These are phyloP conservation scores for Triticum monococcum DNA, from an alignment of 176 grass and related monocot species.

Conservation along the genomic window DNA sequence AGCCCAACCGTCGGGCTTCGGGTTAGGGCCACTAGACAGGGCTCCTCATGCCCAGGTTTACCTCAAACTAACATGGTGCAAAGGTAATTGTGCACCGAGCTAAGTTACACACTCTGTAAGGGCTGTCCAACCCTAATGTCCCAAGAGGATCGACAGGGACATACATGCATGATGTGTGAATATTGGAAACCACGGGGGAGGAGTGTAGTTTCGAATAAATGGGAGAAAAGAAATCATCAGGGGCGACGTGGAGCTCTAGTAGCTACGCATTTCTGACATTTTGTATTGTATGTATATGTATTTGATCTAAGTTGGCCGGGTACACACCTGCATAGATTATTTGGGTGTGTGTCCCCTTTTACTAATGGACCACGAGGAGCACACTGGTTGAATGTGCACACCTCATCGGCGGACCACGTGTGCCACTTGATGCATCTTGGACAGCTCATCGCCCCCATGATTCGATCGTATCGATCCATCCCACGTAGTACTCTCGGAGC, in stretches of 20 bases:
- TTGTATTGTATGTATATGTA: not conserved
- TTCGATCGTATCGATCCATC: not conserved
- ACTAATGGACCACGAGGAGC: constrained; percentile 42
- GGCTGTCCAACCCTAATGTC: no score
- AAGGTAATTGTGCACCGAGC: no score
- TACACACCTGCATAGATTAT: not conserved
- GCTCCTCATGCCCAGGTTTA: not conserved
- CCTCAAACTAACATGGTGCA: not conserved
- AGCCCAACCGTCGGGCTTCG: not conserved
- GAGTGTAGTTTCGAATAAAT: not conserved
- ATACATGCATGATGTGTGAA: not conserved
- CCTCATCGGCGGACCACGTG: constrained; percentile 26
- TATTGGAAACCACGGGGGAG: not conserved
- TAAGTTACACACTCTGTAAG: no score
- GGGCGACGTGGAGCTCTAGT: constrained; percentile 22
- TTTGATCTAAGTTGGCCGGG: not conserved
- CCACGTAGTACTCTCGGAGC: constrained; percentile 11
- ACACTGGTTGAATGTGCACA: not conserved
- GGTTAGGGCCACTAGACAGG: not conserved
- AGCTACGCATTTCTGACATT: not conserved
- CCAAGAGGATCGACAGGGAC: not conserved
- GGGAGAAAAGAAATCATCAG: not conserved
- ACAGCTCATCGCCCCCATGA: not conserved
- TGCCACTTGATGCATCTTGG: constrained; percentile 16
- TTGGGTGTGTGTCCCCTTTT: not conserved